Conservation (phyloP, 495 filamentous ascomycete species). For the Acidomyces sp. region DNA sequence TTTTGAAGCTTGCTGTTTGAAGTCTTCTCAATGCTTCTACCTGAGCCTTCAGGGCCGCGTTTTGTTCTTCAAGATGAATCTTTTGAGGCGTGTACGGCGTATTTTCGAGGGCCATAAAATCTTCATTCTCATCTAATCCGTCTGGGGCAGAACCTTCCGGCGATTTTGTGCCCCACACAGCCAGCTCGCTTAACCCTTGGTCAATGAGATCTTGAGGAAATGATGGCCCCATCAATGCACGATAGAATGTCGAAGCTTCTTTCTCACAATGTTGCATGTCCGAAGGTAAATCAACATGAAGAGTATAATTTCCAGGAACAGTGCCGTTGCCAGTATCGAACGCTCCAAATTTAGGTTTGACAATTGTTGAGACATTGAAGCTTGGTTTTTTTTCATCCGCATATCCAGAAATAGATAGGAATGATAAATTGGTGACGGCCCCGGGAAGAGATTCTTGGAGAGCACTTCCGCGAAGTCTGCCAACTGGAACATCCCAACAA, state of each 20-base stretch:
- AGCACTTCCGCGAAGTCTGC: constrained; percentile 46
- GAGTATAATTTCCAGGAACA: constrained; percentile 52
- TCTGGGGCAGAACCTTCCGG: constrained; percentile 6
- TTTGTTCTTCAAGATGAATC: constrained; percentile 14
- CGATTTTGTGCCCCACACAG: constrained; percentile 21
- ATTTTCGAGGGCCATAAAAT: constrained; percentile 25
- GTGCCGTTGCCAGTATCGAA: constrained; percentile 31
- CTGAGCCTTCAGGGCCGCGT: constrained; percentile 22
- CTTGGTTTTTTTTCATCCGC: constrained; percentile 26
- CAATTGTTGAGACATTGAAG: constrained; percentile 45
- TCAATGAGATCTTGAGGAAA: constrained; percentile 44
- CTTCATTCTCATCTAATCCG: constrained; percentile 7
- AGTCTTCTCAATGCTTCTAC: constrained; percentile 26
- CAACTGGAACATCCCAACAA: constrained; percentile 62
- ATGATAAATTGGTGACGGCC: constrained; percentile 63
- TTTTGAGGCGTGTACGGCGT: constrained; percentile 5
- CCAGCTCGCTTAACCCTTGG: constrained; percentile 42
- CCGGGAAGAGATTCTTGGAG: constrained; percentile 52
- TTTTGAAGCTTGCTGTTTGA: constrained; percentile 28
- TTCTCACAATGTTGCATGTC: constrained; percentile 7
- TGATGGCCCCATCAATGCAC: constrained; percentile 38
- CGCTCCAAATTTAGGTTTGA: constrained; percentile 54
- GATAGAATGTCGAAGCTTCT: constrained; percentile 30
- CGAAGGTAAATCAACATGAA: constrained; percentile 48
- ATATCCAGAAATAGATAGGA: constrained; percentile 52